phyloP scores from a whole-genome alignment of 192 early-diverging fungal species.

The Linnemannia schmuckeri region DNA sequence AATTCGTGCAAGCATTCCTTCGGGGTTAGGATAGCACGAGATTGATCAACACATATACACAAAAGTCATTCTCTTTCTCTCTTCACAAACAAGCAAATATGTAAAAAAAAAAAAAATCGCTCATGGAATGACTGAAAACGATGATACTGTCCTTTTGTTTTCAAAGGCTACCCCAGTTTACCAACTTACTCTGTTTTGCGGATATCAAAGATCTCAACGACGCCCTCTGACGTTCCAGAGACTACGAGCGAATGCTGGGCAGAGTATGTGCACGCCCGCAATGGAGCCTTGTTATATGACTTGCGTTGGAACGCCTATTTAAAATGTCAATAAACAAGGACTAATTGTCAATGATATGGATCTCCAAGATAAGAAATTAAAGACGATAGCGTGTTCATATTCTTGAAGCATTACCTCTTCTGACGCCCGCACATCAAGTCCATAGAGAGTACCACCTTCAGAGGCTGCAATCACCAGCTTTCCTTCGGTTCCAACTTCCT shows the following conservation, averaged over 20 bases:
- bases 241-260: slow-evolving; percentile 43
- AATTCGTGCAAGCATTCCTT: neutral
- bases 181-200: slow-evolving; percentile 56
- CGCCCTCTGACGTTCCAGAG: slow-evolving; percentile 60
- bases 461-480: slow-evolving; percentile 59
- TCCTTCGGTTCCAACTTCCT: slow-evolving; percentile 62
- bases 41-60: neutral
- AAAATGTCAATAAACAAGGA: neutral
- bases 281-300: slow-evolving; percentile 33
- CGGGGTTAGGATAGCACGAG: neutral
- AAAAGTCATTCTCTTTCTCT: neutral
- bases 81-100: neutral
- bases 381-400: neutral
- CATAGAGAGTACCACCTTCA: slow-evolving; percentile 55
- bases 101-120: neutral
- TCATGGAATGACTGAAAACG: neutral
- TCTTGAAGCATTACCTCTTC: slow-evolving; percentile 53
- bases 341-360: neutral
- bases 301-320: slow-evolving; percentile 58
- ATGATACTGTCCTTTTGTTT: too few relatives aligned
- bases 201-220: slow-evolving; percentile 61
- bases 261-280: slow-evolving; percentile 56
- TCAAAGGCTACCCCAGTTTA: neutral
- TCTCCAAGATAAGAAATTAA: neutral
- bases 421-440: slow-evolving; percentile 62